A percentile compares a stretch with the other conserved stretches of the same genome.
phyloP scores from a whole-genome alignment of 495 filamentous ascomycete species.

The Astrothelium macrocarpum region DNA sequence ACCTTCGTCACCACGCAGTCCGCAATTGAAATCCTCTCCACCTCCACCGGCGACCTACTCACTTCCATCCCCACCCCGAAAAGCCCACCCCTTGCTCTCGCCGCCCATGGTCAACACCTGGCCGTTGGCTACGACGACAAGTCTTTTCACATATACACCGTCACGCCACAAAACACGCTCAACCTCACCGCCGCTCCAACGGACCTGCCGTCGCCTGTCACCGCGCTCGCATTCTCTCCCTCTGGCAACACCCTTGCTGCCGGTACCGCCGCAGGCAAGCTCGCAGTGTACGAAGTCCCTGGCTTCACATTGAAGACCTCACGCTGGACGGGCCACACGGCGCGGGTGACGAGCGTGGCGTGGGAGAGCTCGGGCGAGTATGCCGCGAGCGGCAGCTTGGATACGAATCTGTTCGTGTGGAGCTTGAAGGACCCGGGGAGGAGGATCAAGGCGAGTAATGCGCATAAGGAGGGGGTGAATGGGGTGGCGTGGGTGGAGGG shows the following conservation, averaged over 20 bases:
- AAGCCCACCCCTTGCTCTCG: slow-evolving; percentile 58
- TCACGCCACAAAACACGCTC: slow-evolving; percentile 40
- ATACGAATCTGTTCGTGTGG: slow-evolving; percentile 90
- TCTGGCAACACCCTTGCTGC: slow-evolving; percentile 64
- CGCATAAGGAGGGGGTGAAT: slow-evolving; percentile 91
- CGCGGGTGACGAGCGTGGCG: slow-evolving; percentile 67
- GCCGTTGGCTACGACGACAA: slow-evolving; percentile 70
- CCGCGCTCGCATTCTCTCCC: slow-evolving; percentile 68
- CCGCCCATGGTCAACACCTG: slow-evolving; percentile 53
- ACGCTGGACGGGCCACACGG: slow-evolving; percentile 89
- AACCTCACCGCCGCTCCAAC: slow-evolving; percentile 38
- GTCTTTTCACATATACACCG: slow-evolving; percentile 58
- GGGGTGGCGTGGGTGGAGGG: slow-evolving; percentile 74
- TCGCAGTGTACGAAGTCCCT: slow-evolving; percentile 60
- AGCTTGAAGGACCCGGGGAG: slow-evolving; percentile 73
- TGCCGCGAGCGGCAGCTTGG: slow-evolving; percentile 73
- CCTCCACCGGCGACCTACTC: slow-evolving; percentile 41
- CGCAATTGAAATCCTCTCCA: slow-evolving; percentile 54
- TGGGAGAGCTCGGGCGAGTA: slow-evolving; percentile 71
- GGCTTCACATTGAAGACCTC: slow-evolving; percentile 52
- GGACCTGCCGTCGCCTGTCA: slow-evolving; percentile 47
- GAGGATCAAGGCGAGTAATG: slow-evolving; percentile 66
- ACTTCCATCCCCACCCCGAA: slow-evolving; percentile 26
- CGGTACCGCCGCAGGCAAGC: slow-evolving; percentile 77
- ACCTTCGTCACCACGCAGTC: slow-evolving; percentile 57